phyloP scores from a whole-genome alignment of 2,329 filamentous ascomycete genomes.

The Colletotrichum sp. region DNA sequence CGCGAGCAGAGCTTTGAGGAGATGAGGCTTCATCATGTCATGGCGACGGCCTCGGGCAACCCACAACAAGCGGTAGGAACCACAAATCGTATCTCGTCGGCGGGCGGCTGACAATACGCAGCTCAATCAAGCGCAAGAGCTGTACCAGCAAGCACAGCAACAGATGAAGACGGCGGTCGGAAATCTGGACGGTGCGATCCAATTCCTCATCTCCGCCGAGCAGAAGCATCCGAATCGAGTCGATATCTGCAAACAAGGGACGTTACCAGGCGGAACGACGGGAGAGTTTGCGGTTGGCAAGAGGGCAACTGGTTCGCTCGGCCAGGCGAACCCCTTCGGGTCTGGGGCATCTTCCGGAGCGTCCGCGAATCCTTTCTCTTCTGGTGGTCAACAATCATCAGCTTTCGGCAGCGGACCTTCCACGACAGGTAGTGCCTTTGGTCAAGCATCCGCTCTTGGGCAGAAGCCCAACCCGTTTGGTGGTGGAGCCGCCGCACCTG shows the following conservation, averaged over 20 bases:
- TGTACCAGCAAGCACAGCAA: slow-evolving; percentile 69
- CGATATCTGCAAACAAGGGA: slow-evolving; percentile 62
- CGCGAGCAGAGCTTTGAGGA: slow-evolving; percentile 92
- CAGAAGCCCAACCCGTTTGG: slow-evolving; percentile 34
- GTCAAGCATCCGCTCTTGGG: slow-evolving; percentile 42
- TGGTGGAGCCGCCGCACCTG: slow-evolving; percentile 19
- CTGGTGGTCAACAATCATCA: background rate
- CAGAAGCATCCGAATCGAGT: slow-evolving; percentile 78
- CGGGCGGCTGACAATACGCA: slow-evolving; percentile 32
- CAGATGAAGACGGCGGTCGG: slow-evolving; percentile 75
- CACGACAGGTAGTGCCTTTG: slow-evolving; percentile 42
- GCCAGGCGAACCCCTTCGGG: slow-evolving; percentile 32
- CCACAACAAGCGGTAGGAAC: slow-evolving; percentile 54
- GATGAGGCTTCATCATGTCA: slow-evolving; percentile 76
- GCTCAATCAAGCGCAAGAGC: slow-evolving; percentile 63
- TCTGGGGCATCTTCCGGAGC: slow-evolving; percentile 30
- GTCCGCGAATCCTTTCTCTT: slow-evolving; percentile 17
- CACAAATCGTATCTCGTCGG: background rate
- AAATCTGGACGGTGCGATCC: slow-evolving; percentile 74
- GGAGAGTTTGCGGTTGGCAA: slow-evolving; percentile 50
- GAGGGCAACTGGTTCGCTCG: slow-evolving; percentile 33
- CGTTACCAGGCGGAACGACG: slow-evolving; percentile 44
- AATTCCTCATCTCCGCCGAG: slow-evolving; percentile 69
- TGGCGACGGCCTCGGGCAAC: slow-evolving; percentile 65
- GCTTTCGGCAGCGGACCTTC: background rate